Base-by-base conservation (phyloP, 176 grass and related monocot genomes). In the Musa troglodytarum region DNA sequence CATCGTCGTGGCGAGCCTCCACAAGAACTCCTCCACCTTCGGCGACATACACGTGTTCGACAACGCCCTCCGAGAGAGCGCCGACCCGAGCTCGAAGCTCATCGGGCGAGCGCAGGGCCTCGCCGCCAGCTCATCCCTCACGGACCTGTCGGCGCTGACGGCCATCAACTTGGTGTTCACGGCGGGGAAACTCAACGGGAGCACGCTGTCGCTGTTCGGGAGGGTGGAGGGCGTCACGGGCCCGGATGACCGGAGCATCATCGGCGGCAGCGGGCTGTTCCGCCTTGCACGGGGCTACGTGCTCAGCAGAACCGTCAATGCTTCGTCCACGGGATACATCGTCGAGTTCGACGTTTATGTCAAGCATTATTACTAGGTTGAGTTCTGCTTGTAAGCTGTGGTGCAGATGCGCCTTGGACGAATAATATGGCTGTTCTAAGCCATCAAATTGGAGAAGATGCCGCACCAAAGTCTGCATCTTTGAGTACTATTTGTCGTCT, bases 21-120 rank as follows among this genome's bases (percentile, higher is more conserved):
- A 77, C 23, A 22, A 34, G 49, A 82, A 73, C 52, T 82, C 80
- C 17, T 53, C 58, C 13, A 55, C 20, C 62, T 76, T 75, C 14
- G 72, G 72, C 3, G 73, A 82, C 63, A 24, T 82, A 3, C 51
- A 58, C 11, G 53, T 82, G 64, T 82, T 69, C 3, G 81, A 82
- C 23, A 69, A 62, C 23, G 73, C 64, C 23, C 55, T 82, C 16
- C 76, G 74, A 14, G 81, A 77, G 43, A 66, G 52, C 0, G 52
- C 74, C 19, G 74, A 83, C 56, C 74, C 81, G 7, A 63, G 50
- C 12, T 83, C 81, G 15, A 83, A 72, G 23, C 81, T 77, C 52
- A 72, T 78, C 12, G 54, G 54, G 14, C 54, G 54, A 12, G 54
- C 54, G 1, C 54, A 57, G 54, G 54, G 54, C 54, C 54, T 57